Evolutionary conservation across 805 yeast species (phyloP).

Genomic region (Yamadazyma insecticola): DNA sequence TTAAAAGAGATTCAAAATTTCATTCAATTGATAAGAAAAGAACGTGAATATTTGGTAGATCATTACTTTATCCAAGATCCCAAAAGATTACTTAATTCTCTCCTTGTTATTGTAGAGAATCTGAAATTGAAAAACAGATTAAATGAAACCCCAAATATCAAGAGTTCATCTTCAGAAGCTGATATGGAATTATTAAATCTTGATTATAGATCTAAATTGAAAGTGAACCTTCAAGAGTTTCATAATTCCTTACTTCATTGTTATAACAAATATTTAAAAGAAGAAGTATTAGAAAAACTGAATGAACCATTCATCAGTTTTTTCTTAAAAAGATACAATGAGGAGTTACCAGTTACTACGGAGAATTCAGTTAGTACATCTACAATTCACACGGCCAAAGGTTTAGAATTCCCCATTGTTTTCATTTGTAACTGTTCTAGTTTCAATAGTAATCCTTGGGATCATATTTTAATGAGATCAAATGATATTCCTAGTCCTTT

Average conservation of each 20-base stretch:
- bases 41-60: constrained; percentile 11
- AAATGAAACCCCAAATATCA: constrained; percentile 9
- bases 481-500: constrained; percentile 13
- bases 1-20: constrained; percentile 3
- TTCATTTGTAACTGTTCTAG: too few species aligned
- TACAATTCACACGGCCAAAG: constrained; percentile 72
- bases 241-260: constrained; percentile 15
- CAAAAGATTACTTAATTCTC: constrained; percentile 24
- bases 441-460: too few species aligned
- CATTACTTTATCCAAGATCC: constrained; percentile 27
- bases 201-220: constrained; percentile 3
- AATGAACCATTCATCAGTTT: constrained; percentile 28
- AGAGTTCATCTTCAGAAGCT: constrained; percentile 1
- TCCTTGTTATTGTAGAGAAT: constrained; percentile 25
- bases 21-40: constrained; percentile 13
- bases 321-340: constrained; percentile 39
- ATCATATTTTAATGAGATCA: constrained; percentile 7
- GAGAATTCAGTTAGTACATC: constrained; percentile 46
- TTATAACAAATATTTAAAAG: constrained; percentile 9
- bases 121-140: constrained; percentile 31
- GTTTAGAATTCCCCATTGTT: constrained; percentile 68
- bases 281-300: constrained; percentile 1
- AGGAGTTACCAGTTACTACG: constrained; percentile 23
- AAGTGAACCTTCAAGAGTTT: constrained; percentile 13
- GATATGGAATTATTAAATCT: not conserved